These are phyloP conservation scores for Boletales sp. DNA, from an alignment of 768 basidiomycete species.

Conservation along the genomic window DNA sequence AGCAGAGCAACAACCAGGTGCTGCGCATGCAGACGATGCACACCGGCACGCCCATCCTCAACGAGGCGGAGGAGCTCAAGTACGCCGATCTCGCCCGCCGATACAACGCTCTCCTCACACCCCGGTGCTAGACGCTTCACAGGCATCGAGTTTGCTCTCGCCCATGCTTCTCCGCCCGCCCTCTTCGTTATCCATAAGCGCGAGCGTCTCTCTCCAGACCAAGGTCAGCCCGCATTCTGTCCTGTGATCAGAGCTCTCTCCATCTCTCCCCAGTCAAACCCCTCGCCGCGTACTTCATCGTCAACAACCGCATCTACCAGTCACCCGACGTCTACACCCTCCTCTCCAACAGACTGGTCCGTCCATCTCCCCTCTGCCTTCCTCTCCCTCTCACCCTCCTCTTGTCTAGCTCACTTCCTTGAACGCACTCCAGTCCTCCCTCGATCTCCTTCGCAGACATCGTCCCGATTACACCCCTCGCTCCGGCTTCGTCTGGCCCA, in stretches of 20 bases:
- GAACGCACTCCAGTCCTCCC: constrained; percentile 68
- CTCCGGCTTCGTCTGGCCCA: constrained; percentile 83
- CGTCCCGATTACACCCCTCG: constrained; percentile 82
- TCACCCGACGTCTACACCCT: constrained; percentile 82
- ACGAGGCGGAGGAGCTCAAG: constrained; percentile 87
- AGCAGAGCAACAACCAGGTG: constrained; percentile 89
- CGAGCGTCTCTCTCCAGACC: constrained; percentile 76
- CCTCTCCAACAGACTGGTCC: constrained; percentile 78
- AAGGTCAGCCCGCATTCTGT: constrained; percentile 49
- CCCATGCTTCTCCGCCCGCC: constrained; percentile 73
- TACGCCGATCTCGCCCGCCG: constrained; percentile 1
- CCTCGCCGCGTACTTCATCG: constrained; percentile 80
- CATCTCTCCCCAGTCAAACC: constrained; percentile 53
- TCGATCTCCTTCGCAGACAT: constrained; percentile 68
- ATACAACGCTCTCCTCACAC: constrained; percentile 9
- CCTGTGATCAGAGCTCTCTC: too few species aligned
- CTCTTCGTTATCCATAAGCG: constrained; percentile 90
- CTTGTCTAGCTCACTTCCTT: constrained; percentile 58
- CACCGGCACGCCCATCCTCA: constrained; percentile 67
- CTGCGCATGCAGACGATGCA: constrained; percentile 93
- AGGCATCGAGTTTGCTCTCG: constrained; percentile 84
- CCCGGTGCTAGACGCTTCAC: constrained; percentile 62
- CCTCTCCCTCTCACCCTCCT: not conserved
- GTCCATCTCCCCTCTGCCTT: constrained; percentile 11
- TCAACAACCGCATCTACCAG: constrained; percentile 87